Evolutionary conservation across 2,329 filamentous ascomycete species (phyloP).

Genomic region (Ophioceras dolichostomum): DNA sequence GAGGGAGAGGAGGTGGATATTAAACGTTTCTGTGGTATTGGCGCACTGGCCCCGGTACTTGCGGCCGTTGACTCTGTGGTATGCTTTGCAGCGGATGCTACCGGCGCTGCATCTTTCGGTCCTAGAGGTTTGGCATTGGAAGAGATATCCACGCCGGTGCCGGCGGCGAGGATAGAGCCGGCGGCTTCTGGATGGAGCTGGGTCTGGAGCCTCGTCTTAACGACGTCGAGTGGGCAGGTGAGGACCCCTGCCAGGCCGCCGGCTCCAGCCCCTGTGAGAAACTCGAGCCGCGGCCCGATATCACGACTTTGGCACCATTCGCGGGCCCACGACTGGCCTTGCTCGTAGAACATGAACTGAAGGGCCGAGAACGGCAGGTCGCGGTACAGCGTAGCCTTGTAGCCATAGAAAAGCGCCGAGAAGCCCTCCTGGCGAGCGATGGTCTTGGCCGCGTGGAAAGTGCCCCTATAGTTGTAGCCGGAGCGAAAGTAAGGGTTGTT

Average conservation of each 20-base stretch:
- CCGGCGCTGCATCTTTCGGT: slow-evolving; percentile 3
- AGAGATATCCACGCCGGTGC: no score
- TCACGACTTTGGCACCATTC: slow-evolving; percentile 67
- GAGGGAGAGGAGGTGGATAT: slow-evolving; percentile 89
- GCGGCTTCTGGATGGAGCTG: slow-evolving; percentile 46
- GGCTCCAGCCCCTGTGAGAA: slow-evolving; percentile 78
- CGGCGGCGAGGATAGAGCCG: slow-evolving; percentile 7
- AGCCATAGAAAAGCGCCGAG: slow-evolving; percentile 86
- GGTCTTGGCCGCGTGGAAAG: slow-evolving; percentile 70
- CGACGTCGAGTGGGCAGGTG: slow-evolving; percentile 91
- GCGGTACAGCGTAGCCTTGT: slow-evolving; percentile 87
- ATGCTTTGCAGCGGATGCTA: slow-evolving; percentile 6
- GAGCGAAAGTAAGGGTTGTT: slow-evolving; percentile 92
- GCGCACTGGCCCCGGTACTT: slow-evolving; percentile 7
- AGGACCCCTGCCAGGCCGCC: slow-evolving; percentile 89
- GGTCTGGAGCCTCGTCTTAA: slow-evolving; percentile 93
- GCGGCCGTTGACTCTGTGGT: slow-evolving; percentile 10
- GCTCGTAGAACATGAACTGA: slow-evolving; percentile 97
- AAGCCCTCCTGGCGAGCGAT: slow-evolving; percentile 77
- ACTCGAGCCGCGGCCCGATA: slow-evolving; percentile 75
- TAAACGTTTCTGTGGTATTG: slow-evolving; percentile 44
- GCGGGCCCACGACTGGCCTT: slow-evolving; percentile 74
- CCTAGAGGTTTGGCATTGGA: slow-evolving; percentile 13
- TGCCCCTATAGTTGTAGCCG: slow-evolving; percentile 91
- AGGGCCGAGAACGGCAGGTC: slow-evolving; percentile 93